Evolutionary conservation across 2,329 filamentous ascomycete genomes (phyloP).

Genomic region (Hypocreales sp.): DNA sequence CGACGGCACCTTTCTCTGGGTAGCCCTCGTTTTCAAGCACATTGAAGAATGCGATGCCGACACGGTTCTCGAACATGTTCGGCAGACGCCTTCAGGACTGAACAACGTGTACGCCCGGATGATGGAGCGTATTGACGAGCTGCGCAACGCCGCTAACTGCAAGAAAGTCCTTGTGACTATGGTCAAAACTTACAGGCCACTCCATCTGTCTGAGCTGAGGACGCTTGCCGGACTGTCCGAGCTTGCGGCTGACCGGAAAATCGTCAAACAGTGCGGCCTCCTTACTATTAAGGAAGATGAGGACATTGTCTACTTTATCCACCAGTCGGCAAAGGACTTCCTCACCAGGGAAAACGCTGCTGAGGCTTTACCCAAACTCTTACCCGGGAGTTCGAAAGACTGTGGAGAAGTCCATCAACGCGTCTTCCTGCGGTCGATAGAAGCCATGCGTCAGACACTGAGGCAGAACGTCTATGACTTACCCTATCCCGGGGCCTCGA

Average conservation of each 20-base stretch:
- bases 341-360: too few relatives aligned
- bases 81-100: slow-evolving; percentile 18
- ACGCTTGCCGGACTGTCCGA: slow-evolving; percentile 6
- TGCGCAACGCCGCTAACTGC: slow-evolving; percentile 14
- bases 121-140: slow-evolving; percentile 15
- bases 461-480: slow-evolving; percentile 13
- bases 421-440: not conserved
- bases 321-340: slow-evolving; percentile 26
- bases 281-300: slow-evolving; percentile 17
- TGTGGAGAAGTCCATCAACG: too few relatives aligned
- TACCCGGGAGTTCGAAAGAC: too few relatives aligned
- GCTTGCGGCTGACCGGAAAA: slow-evolving; percentile 5
- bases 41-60: slow-evolving; percentile 6
- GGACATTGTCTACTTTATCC: slow-evolving; percentile 18
- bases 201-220: slow-evolving; percentile 18
- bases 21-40: slow-evolving; percentile 7
- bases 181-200: slow-evolving; percentile 20
- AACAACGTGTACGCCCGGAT: slow-evolving; percentile 21
- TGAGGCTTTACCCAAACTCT: too few relatives aligned
- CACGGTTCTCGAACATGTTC: slow-evolving; percentile 10
- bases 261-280: slow-evolving; percentile 24
- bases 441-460: not conserved
- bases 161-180: slow-evolving; percentile 9
- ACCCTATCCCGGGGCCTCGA: not conserved
- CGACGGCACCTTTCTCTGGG: slow-evolving; percentile 17